Evolutionary conservation across 768 basidiomycete species (phyloP).

Genomic region (Mycena rebaudengoi): DNA sequence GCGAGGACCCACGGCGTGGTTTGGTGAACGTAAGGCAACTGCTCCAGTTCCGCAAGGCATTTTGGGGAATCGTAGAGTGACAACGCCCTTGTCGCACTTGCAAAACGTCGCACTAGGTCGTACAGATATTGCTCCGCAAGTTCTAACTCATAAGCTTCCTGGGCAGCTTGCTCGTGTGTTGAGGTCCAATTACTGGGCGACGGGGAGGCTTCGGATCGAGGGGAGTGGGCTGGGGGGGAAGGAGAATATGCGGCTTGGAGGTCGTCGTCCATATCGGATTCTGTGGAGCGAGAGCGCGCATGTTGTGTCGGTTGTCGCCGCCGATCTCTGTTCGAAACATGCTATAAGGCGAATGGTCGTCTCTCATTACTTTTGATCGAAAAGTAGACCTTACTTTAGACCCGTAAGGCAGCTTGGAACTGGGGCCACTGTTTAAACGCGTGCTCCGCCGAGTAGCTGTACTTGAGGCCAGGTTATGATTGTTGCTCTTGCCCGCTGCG

Average conservation of each 20-base stretch:
- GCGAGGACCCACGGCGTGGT: constrained; percentile 80
- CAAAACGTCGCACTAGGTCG: constrained; percentile 83
- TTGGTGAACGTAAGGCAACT: constrained; percentile 77
- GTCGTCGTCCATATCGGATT: constrained; percentile 80
- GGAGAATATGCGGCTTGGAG: constrained; percentile 63
- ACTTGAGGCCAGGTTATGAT: constrained; percentile 50
- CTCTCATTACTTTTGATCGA: too few relatives aligned
- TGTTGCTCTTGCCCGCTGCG: constrained; percentile 60
- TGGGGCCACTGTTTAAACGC: constrained; percentile 68
- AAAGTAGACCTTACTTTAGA: constrained; percentile 72
- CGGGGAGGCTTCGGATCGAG: constrained; percentile 69
- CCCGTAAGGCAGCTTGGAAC: constrained; percentile 54
- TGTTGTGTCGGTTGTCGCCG: constrained; percentile 60
- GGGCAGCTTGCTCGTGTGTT: constrained; percentile 74
- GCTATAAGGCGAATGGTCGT: constrained; percentile 32
- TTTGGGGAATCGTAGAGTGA: constrained; percentile 78
- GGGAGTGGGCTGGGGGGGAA: constrained; percentile 69
- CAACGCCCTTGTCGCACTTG: constrained; percentile 77
- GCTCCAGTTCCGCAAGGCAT: constrained; percentile 80
- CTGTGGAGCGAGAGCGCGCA: constrained; percentile 66
- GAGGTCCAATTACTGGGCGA: constrained; percentile 70
- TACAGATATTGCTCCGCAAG: constrained; percentile 87
- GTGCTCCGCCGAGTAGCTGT: constrained; percentile 75
- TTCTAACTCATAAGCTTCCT: constrained; percentile 74
- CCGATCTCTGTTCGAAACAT: constrained; percentile 60